Percentiles rank a stretch among this genome's conserved stretches.
Conservation (phyloP, 768 basidiomycete genomes). For the Amylocystis lapponica region DNA sequence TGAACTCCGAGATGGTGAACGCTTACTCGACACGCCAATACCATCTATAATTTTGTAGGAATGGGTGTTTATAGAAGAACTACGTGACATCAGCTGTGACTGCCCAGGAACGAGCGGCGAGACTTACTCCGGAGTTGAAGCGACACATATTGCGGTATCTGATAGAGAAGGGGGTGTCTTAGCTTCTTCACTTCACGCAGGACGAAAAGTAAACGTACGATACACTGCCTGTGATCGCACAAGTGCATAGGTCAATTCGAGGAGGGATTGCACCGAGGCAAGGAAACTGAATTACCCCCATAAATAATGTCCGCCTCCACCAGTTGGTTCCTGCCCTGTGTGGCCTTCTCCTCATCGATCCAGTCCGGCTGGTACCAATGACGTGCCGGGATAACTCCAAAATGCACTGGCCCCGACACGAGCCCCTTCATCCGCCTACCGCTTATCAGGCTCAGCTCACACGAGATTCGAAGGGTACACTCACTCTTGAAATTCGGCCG, state of each 20-base stretch:
- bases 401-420: constrained; percentile 35
- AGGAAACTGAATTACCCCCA: constrained; percentile 31
- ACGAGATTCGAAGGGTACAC: constrained; percentile 12
- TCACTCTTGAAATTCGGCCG: constrained; percentile 65
- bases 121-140: constrained; percentile 62
- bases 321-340: constrained; percentile 46
- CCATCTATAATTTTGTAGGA: constrained; percentile 60
- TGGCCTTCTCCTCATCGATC: constrained; percentile 65
- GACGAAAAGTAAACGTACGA: constrained; percentile 27
- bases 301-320: constrained; percentile 41
- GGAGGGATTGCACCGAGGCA: not conserved
- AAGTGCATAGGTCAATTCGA: not conserved
- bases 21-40: constrained; percentile 72
- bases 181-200: too few species aligned
- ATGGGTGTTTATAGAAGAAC: constrained; percentile 60
- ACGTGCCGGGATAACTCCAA: constrained; percentile 51
- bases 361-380: constrained; percentile 71
- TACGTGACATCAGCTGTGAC: not conserved
- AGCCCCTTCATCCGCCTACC: constrained; percentile 18
- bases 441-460: not conserved
- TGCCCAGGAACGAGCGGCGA: not conserved
- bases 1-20: constrained; percentile 37
- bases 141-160: constrained; percentile 81
- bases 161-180: too few species aligned
- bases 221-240: constrained; percentile 32